Evolutionary conservation across 768 basidiomycete genomes (phyloP), one percentile per base, ranked within the genome.

Genomic region (Daedaleopsis nitida): DNA sequence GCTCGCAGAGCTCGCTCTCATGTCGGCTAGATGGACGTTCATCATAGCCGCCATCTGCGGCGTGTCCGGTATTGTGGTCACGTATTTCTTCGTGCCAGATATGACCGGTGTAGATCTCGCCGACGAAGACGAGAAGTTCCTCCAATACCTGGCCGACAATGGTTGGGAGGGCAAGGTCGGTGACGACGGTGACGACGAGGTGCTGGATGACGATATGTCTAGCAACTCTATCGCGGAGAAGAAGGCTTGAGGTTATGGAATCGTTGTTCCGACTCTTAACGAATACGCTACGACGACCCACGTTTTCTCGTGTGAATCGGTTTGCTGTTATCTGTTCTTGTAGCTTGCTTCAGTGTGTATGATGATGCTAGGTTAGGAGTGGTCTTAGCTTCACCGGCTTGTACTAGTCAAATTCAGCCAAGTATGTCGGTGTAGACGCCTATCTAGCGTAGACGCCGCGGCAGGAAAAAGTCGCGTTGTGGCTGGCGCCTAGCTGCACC

Each of bases 31-130:
- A 62, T 86, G 84, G 85, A 87, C 84, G 5, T 87, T 87, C 64
- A 87, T 87, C 65, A 81, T 87, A 66, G 83, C 81, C 59, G 88
- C 87, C n/a, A 83, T 86, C 58, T 87, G 85, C 63, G 87, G 88
- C 35, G 75, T 85, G 37, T 72, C 76, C 10, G 88, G 88, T 21
- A 82, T 89, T 55, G 52, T 87, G 21, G 78, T 88, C 56, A 86
- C 88, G 4, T 89, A 84, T 67, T 83, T 88, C 72, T 87, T 85
- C 70, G 80, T 88, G 3, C 85, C 86, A 32, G 85, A 87, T 66
- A 83, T 84, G 81, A 87, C 86, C 21, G 84, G 85, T 1, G 76
- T 83, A 3, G 88, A 90, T 69, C 79, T 90, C 11, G 83, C 81
- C 3, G 85, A 86, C 10, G 88, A 88, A 68, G 88, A 89, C 66